These are phyloP conservation scores for Plectosphaerella plurivora DNA, from an alignment of 2,329 filamentous ascomycete genomes.

Conservation along the genomic window DNA sequence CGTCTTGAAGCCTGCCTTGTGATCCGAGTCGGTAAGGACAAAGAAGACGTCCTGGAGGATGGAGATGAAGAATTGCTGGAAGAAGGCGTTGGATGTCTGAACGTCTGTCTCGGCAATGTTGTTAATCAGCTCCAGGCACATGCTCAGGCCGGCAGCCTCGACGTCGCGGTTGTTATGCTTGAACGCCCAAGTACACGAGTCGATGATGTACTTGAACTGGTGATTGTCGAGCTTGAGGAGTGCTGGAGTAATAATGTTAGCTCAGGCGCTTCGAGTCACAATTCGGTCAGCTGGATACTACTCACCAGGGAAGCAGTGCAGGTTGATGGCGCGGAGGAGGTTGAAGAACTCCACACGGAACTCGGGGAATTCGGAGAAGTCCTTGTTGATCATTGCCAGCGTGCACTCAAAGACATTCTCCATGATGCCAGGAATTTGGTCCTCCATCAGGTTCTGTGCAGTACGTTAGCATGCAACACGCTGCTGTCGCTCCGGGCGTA, in stretches of 20 bases:
- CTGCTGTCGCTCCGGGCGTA: slow-evolving; percentile 16
- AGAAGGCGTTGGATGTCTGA: slow-evolving; percentile 87
- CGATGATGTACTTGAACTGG: slow-evolving; percentile 99
- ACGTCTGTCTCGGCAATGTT: slow-evolving; percentile 93
- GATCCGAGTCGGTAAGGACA: slow-evolving; percentile 92
- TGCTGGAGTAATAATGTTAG: slow-evolving; percentile 36
- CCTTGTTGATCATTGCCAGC: slow-evolving; percentile 99
- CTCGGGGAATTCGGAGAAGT: slow-evolving; percentile 98
- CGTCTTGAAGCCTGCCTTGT: slow-evolving; percentile 98
- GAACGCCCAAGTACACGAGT: slow-evolving; percentile 99
- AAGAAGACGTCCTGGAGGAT: slow-evolving; percentile 99
- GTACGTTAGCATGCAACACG: slow-evolving; percentile 8
- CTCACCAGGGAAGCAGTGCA: slow-evolving; percentile 86
- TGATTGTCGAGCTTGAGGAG: slow-evolving; percentile 90
- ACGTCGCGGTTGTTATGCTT: slow-evolving; percentile 99
- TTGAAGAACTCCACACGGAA: slow-evolving; percentile 99
- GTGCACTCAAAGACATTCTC: slow-evolving; percentile 98
- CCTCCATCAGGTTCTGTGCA: slow-evolving; percentile 83
- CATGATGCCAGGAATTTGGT: slow-evolving; percentile 96
- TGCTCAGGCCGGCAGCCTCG: slow-evolving; percentile 91
- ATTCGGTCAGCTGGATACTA: background rate
- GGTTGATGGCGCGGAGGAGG: slow-evolving; percentile 88
- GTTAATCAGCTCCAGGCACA: slow-evolving; percentile 95
- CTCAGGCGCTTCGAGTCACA: background rate
- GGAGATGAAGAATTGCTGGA: slow-evolving; percentile 93